Evolutionary conservation across 2,329 filamentous ascomycete species (phyloP), one percentile per base, ranked within the genome.

Genomic region (Sclerotinia trifoliorum): DNA sequence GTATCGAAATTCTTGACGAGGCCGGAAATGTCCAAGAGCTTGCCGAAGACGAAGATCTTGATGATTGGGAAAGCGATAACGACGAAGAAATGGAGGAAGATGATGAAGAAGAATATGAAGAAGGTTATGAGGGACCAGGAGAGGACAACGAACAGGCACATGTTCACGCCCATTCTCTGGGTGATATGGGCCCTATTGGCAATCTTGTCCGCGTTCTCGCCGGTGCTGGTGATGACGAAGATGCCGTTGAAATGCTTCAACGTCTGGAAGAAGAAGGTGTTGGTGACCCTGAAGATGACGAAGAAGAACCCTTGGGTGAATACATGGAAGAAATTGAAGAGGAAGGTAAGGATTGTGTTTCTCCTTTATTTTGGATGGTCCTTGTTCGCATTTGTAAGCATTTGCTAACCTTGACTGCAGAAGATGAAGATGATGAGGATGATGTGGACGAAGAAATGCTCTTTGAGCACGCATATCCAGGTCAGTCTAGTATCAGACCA

Each of bases 401-500:
- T 26, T 76, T 71, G 78, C 73, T 77, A 63, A 74, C 13, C 83
- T 35, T 56, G 2, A 35, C n/a, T 17, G n/a, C 32, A 67, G 57
- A 67, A n/a, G 91, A 93, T 58, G 89, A 91, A 24, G 90, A 91
- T 52, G 88, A 89, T 55, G 87, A 89, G 29, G 86, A 88, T 42
- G 86, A 88, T 21, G 85, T 90, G 73, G 88, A 89, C 56, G 90
- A 92, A 63, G 85, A 88, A 66, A 88, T 87, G 74, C 81, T 85
- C 69, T 88, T 87, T 70, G 86, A 88, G 69, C 85, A 86, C 7
- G 67, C 67, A 32, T 86, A 85, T 78, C 82, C 84, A 68, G 81
- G 85, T 87, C 81, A 79, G 84, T 82, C 61, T 35, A 32, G 26
- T 15, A 51, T 46, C 54, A 32, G 42, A 63, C 44, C 35, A 62